phyloP scores from a whole-genome alignment of 139 green algal species.

The Coelastrella sp. region DNA sequence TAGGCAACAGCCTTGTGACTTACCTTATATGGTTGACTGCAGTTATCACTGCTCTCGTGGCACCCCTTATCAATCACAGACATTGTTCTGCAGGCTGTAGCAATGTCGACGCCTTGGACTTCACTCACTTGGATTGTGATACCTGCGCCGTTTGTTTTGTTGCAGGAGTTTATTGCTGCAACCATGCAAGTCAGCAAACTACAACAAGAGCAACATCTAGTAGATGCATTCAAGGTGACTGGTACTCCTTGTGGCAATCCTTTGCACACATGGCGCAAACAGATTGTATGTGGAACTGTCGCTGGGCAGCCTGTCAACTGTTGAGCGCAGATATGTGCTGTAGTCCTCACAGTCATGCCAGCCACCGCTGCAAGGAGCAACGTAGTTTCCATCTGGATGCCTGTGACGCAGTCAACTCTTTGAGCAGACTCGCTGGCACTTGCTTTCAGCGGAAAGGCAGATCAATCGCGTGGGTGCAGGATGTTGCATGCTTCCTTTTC shows the following conservation, averaged over 20 bases:
- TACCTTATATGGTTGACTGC: too few species aligned
- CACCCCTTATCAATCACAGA: too few species aligned
- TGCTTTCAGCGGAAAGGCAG: not conserved
- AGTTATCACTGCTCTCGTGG: too few species aligned
- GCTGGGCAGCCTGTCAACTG: not conserved
- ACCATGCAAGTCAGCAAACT: conserved; percentile 89
- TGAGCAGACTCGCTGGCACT: not conserved
- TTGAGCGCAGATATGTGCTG: not conserved
- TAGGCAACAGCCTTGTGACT: too few species aligned
- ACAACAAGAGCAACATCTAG: conserved; percentile 84
- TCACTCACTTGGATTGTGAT: not conserved
- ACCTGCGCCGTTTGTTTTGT: not conserved
- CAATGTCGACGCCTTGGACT: not conserved
- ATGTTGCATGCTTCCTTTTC: not conserved
- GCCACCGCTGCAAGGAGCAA: not conserved
- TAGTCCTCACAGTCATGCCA: not conserved
- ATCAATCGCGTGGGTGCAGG: too few species aligned
- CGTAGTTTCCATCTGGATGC: not conserved
- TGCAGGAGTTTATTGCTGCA: conserved; percentile 84
- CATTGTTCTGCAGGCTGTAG: too few species aligned
- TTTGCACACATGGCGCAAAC: not conserved
- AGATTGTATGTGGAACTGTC: not conserved
- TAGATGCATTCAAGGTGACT: conserved; percentile 73
- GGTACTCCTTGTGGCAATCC: not conserved
- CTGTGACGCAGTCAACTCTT: not conserved